A percentile compares a stretch with the other conserved stretches of the same genome.
phyloP scores from a whole-genome alignment of 805 yeast species.

The Pichia nanzhaoensis region DNA sequence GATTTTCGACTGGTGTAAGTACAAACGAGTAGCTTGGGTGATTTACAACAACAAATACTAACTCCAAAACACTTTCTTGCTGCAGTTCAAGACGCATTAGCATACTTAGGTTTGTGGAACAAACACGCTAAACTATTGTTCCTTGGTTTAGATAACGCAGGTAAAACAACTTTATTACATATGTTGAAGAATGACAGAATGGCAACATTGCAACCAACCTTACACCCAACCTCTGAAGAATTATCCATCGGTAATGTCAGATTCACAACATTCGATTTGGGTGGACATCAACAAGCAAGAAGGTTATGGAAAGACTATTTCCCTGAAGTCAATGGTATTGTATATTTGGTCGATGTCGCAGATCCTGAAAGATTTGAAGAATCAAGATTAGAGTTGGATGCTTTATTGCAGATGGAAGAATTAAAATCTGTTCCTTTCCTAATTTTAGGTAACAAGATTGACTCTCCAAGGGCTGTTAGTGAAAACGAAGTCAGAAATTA shows the following conservation, averaged over 20 bases:
- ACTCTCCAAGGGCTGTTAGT: conserved; percentile 86
- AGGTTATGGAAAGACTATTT: conserved; percentile 99
- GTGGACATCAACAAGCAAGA: conserved; percentile 98
- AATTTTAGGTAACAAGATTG: conserved; percentile 94
- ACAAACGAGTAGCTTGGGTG: too few species aligned
- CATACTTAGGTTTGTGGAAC: conserved; percentile 80
- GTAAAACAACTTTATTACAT: conserved; percentile 85
- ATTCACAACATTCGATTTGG: conserved; percentile 96
- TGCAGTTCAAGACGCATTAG: conserved; percentile 64
- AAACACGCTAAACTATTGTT: conserved; percentile 94
- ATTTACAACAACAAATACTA: too few species aligned
- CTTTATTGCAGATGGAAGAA: conserved; percentile 88
- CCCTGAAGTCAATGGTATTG: conserved; percentile 98
- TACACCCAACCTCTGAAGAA: conserved; percentile 98
- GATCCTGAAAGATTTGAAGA: conserved; percentile 94
- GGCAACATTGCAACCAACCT: conserved; percentile 96
- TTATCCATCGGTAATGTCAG: conserved; percentile 92
- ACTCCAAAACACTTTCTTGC: background rate
- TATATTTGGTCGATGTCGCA: conserved; percentile 93
- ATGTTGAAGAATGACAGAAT: conserved; percentile 91
- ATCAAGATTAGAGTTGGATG: conserved; percentile 91
- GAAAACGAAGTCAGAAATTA: conserved; percentile 92
- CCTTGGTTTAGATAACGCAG: conserved; percentile 96
- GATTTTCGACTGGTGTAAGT: conserved; percentile 36
- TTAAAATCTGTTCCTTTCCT: conserved; percentile 84